Conservation (phyloP, 306 rosid genomes). For the Mimosa bimucronata region DNA sequence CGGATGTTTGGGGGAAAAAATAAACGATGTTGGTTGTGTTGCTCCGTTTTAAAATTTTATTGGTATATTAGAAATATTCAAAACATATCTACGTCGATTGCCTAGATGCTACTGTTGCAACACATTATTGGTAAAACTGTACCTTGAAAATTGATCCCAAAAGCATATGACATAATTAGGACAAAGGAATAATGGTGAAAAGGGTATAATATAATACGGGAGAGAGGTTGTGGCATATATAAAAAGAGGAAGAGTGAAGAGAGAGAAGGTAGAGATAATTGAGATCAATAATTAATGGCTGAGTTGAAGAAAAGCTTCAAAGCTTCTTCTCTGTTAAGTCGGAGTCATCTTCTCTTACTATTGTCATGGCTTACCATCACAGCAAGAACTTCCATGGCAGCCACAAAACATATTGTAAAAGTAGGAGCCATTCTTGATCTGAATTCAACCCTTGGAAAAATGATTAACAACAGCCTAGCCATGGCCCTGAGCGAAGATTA, state of each 20-base stretch:
- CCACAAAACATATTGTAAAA: background rate
- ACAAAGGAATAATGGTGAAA: background rate
- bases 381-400: background rate
- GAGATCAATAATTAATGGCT: background rate
- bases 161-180: too few relatives aligned
- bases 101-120: too few relatives aligned
- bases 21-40: too few relatives aligned
- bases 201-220: background rate
- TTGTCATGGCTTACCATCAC: background rate
- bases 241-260: background rate
- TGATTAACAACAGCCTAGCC: background rate
- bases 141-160: too few relatives aligned
- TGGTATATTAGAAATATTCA: too few relatives aligned
- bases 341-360: background rate
- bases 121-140: too few relatives aligned
- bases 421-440: background rate
- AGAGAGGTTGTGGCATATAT: too few relatives aligned
- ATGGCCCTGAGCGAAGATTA: background rate
- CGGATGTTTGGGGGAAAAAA: too few relatives aligned
- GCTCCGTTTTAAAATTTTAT: too few relatives aligned
- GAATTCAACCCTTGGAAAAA: background rate
- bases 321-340: background rate
- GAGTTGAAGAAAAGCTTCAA: background rate
- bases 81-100: too few relatives aligned
- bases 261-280: background rate